phyloP scores from a whole-genome alignment of 192 early-diverging fungal species.

The Mycoemilia scoparia region DNA sequence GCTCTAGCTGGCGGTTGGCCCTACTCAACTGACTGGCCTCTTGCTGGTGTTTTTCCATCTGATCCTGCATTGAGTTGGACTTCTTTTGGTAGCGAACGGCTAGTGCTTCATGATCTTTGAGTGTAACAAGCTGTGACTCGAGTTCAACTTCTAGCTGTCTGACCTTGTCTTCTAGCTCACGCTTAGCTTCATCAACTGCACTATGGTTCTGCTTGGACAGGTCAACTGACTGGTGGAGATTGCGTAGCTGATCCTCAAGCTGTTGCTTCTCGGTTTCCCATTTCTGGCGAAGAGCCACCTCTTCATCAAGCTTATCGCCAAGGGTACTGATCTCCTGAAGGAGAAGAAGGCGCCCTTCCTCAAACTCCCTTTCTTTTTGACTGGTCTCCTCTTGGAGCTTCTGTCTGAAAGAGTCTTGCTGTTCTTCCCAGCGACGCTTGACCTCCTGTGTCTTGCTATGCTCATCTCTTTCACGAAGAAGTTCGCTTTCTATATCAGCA shows the following conservation, averaged over 20 bases:
- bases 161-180: conserved; percentile 33
- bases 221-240: conserved; percentile 33
- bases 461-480: conserved; percentile 43
- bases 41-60: conserved; percentile 41
- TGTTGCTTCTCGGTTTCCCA: conserved; percentile 37
- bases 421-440: conserved; percentile 43
- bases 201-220: conserved; percentile 40
- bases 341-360: conserved; percentile 51
- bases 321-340: conserved; percentile 34
- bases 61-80: conserved; percentile 38
- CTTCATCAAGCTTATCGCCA: conserved; percentile 37
- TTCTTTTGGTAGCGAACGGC: conserved; percentile 53
- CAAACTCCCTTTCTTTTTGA: conserved; percentile 50
- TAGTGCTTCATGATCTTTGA: conserved; percentile 45
- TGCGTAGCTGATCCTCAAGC: conserved; percentile 44
- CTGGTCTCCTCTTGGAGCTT: conserved; percentile 38
- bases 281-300: conserved; percentile 33
- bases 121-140: conserved; percentile 23
- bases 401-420: conserved; percentile 48
- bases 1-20: conserved; percentile 42
- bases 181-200: conserved; percentile 45
- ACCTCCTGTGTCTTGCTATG: conserved; percentile 44
- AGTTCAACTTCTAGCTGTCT: conserved; percentile 43
- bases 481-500: conserved; percentile 36
- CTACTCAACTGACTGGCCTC: conserved; percentile 38